Percentiles rank a stretch among this genome's conserved stretches.
phyloP scores from a whole-genome alignment of 2,329 filamentous ascomycete species.

The Phialophora tarda region DNA sequence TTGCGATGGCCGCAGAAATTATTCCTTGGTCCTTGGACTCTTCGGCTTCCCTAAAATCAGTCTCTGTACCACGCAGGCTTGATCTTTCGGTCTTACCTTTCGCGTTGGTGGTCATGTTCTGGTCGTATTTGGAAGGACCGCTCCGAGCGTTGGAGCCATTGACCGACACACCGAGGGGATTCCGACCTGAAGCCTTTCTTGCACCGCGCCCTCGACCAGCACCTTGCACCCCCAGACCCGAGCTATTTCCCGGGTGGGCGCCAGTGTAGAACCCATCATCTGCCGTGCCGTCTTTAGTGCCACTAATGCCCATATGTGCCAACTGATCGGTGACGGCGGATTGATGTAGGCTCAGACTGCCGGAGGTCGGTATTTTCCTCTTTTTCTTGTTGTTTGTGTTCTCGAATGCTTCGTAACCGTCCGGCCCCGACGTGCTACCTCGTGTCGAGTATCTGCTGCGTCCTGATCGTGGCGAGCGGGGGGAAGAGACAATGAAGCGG shows the following conservation, averaged over 20 bases:
- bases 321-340: conserved; percentile 67
- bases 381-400: conserved; percentile 99
- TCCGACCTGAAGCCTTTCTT: conserved; percentile 51
- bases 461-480: conserved; percentile 45
- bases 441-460: conserved; percentile 48
- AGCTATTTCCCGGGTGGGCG: conserved; percentile 56
- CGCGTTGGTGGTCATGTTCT: conserved; percentile 33
- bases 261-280: conserved; percentile 52
- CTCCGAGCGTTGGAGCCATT: conserved; percentile 41
- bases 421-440: conserved; percentile 68
- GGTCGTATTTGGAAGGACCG: conserved; percentile 38
- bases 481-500: conserved; percentile 49
- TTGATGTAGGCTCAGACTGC: conserved; percentile 68
- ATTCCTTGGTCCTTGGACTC: conserved; percentile 70
- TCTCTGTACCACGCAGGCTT: conserved; percentile 4
- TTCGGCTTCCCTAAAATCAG: conserved; percentile 48
- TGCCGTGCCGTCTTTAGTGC: conserved; percentile 41
- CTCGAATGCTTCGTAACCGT: conserved; percentile 96
- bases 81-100: conserved; percentile 32
- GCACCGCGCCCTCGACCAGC: conserved; percentile 83
- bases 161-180: conserved; percentile 41
- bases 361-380: conserved; percentile 91
- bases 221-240: conserved; percentile 72
- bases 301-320: conserved; percentile 66
- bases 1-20: conserved; percentile 90